Conservation (phyloP, 495 filamentous ascomycete genomes). For the Neurospora tetrasperma region DNA sequence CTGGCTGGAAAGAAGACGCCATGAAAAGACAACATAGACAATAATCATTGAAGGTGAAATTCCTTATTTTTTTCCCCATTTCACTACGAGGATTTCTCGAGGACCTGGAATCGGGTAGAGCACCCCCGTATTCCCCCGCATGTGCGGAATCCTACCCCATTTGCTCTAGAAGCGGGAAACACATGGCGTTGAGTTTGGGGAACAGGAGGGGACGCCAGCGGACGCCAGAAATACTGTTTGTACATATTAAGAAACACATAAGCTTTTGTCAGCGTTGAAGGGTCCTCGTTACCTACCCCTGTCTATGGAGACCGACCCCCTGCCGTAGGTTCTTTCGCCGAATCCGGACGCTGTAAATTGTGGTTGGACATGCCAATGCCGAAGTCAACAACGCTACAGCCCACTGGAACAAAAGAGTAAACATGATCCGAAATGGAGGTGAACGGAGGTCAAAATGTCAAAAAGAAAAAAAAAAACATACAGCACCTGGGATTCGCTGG, state of each 20-base stretch:
- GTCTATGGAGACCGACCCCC: not conserved
- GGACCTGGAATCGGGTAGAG: not conserved
- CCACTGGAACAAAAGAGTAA: not conserved
- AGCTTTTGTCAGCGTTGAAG: not conserved
- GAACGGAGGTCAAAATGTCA: no score
- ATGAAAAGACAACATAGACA: not conserved
- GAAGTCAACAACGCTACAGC: not conserved
- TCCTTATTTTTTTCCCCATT: not conserved
- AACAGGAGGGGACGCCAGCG: not conserved
- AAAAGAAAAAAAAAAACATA: slow-evolving; percentile 8
- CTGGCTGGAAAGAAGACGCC: not conserved
- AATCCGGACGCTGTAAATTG: not conserved
- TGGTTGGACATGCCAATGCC: not conserved
- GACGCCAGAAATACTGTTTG: not conserved
- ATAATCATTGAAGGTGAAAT: not conserved
- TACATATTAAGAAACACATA: not conserved
- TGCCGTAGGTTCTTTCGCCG: not conserved
- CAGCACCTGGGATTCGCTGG: slow-evolving; percentile 20
- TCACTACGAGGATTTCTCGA: not conserved
- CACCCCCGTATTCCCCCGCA: not conserved
- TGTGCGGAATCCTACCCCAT: not conserved
- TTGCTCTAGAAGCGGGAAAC: not conserved
- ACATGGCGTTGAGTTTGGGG: not conserved
- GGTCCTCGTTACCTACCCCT: not conserved
- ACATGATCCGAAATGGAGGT: no score